Percentiles rank a stretch among this genome's conserved stretches.
phyloP scores from a whole-genome alignment of 805 yeast species.

The Wickerhamomyces xylosicus region DNA sequence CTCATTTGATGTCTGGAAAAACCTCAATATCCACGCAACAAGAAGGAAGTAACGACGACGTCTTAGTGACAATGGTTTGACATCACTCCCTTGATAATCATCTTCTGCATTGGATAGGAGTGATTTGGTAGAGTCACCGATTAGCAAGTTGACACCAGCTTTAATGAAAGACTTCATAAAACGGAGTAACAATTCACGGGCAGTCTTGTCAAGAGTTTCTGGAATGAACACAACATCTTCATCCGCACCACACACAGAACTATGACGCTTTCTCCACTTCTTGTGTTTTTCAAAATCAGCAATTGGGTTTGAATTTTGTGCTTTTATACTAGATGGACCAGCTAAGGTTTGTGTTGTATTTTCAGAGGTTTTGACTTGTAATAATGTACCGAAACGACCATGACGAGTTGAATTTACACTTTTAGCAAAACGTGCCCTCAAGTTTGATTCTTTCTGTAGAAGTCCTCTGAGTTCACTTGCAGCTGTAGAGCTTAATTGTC shows the following conservation, averaged over 20 bases:
- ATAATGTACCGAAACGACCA: conserved; percentile 81
- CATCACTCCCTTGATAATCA: background rate
- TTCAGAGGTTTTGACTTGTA: conserved; percentile 59
- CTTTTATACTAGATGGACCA: conserved; percentile 53
- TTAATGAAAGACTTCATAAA: conserved; percentile 57
- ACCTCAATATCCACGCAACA: conserved; percentile 67
- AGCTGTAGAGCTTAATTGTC: background rate
- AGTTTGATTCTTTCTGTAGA: conserved; percentile 48
- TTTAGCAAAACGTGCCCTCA: conserved; percentile 38
- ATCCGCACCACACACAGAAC: conserved; percentile 17
- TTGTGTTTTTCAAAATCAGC: conserved; percentile 58
- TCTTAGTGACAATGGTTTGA: background rate
- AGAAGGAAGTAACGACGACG: conserved; percentile 42
- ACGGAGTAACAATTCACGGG: conserved; percentile 6
- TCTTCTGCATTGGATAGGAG: conserved; percentile 29
- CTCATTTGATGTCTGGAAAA: conserved; percentile 35
- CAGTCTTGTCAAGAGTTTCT: conserved; percentile 11
- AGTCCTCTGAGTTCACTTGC: conserved; percentile 24
- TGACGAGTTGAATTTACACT: conserved; percentile 65
- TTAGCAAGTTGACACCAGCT: conserved; percentile 63
- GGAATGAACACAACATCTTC: conserved; percentile 22
- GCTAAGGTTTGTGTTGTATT: conserved; percentile 53
- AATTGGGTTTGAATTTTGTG: conserved; percentile 41
- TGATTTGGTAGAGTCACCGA: conserved; percentile 39
- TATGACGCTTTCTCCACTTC: conserved; percentile 43